Evolutionary conservation across 179 eudicot genomes (phyloP), one percentile per base, ranked within the genome.

Genomic region (Nepenthes alata): DNA sequence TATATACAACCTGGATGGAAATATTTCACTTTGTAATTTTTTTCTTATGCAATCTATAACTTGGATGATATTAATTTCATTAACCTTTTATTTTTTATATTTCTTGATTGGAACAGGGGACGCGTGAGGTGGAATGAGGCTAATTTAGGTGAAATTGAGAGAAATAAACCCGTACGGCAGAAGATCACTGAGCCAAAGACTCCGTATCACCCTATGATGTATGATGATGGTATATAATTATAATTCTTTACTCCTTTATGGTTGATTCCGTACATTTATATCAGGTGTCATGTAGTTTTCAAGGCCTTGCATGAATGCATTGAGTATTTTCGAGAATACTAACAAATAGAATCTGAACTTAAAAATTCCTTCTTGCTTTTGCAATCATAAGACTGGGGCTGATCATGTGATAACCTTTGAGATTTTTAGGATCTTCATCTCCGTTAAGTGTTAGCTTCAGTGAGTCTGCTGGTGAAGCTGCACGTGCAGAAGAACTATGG

Each of bases 151-250:
- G 98, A 91, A 35, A 91, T 91, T 56, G 98, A 91, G 80, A 83
- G 77, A 74, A 85, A 89, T 66, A 91, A 91, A 76, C 98, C 98
- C n/a, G 88, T 84, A 50, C 86, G 98, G 72, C 97, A 93, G 80
- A 93, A 93, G 72, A 93, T 93, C 60, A 89, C 98, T 25, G 98
- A 93, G 80, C 98, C 98, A 47, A 93, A 93, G 88, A 93, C 98
- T 35, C 98, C 98, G 45, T 93, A 83, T 74, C 98, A 89, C 74
- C 85, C 77, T 37, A 81, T 83, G 89, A 68, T 81, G 66, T 96
- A 87, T 59, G 88, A 81, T 68, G 98, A 85, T 67, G 95, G 95
- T 89, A 72, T 44, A 72, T 34, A 50, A 45, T 13, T 16, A 34
- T 35, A 12, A 6, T 66, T 45, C 6, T 35, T 34, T 49, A 41